Percentiles rank a stretch among this genome's conserved stretches.
Evolutionary conservation across 2,329 filamentous ascomycete species (phyloP).

Genomic region (Fusarium transvaalense): DNA sequence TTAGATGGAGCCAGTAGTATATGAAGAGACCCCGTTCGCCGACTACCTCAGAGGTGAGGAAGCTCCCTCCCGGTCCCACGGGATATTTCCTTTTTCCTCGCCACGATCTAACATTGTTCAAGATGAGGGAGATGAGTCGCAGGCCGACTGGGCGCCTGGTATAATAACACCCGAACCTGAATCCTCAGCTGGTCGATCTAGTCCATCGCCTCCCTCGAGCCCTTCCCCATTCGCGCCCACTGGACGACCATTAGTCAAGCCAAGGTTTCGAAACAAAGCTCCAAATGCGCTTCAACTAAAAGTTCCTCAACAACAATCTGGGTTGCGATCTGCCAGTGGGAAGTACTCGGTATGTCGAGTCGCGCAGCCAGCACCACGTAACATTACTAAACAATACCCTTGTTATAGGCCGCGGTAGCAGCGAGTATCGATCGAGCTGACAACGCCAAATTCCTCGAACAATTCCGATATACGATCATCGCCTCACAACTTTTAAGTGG

Average conservation of each 20-base stretch:
- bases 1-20: slow-evolving; percentile 84
- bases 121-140: slow-evolving; percentile 64
- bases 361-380: neutral
- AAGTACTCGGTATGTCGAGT: slow-evolving; percentile 64
- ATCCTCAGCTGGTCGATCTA: slow-evolving; percentile 52
- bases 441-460: slow-evolving; percentile 87
- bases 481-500: slow-evolving; percentile 89
- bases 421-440: slow-evolving; percentile 80
- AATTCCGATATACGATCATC: slow-evolving; percentile 93
- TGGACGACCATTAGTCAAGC: slow-evolving; percentile 66
- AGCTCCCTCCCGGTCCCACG: slow-evolving; percentile 9
- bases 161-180: slow-evolving; percentile 53
- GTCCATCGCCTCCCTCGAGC: slow-evolving; percentile 62
- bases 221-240: slow-evolving; percentile 68
- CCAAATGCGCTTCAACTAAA: slow-evolving; percentile 60
- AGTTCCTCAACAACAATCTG: slow-evolving; percentile 52
- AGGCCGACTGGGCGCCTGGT: slow-evolving; percentile 61
- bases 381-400: slow-evolving; percentile 19
- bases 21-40: slow-evolving; percentile 88
- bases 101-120: slow-evolving; percentile 18
- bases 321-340: slow-evolving; percentile 61
- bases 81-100: neutral
- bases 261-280: slow-evolving; percentile 65
- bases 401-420: slow-evolving; percentile 73
- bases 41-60: slow-evolving; percentile 85